A percentile compares a stretch with the other conserved stretches of the same genome.
Conservation (phyloP, 176 grass and related monocot genomes). For the Triticum monococcum region DNA sequence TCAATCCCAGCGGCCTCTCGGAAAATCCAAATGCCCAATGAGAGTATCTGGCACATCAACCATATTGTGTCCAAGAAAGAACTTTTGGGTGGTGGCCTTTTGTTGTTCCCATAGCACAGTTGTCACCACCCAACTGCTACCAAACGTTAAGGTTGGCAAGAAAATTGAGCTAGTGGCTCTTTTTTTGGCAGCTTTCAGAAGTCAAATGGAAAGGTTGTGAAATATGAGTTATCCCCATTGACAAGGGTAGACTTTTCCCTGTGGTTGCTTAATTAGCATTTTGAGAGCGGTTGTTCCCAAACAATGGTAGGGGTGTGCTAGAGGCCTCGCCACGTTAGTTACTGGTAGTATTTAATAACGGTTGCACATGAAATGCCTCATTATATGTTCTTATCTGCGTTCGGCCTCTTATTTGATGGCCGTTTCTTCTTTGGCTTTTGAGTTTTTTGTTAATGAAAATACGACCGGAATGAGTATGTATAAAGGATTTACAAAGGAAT, state of each 20-base stretch:
- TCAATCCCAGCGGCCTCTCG: not conserved
- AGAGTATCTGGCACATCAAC: not conserved
- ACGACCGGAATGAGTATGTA: not conserved
- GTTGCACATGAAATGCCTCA: not conserved
- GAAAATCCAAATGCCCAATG: conserved; percentile 37
- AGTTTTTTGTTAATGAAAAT: not conserved
- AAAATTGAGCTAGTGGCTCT: not conserved
- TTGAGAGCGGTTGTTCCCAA: not conserved
- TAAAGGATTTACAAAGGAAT: not conserved
- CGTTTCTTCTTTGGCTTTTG: not conserved
- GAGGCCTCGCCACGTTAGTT: not conserved
- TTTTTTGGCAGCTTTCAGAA: conserved; percentile 26
- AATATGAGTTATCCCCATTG: not conserved
- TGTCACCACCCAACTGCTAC: conserved; percentile 38
- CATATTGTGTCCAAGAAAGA: conserved; percentile 29
- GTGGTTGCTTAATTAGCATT: not conserved
- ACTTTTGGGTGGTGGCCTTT: conserved; percentile 31
- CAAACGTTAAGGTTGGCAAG: conserved; percentile 10
- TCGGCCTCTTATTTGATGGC: not conserved
- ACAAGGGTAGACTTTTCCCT: not conserved
- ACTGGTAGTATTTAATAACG: not conserved
- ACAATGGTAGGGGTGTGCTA: not conserved
- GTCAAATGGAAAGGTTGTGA: conserved; percentile 17
- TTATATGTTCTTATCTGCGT: not conserved
- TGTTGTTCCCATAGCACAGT: conserved; percentile 24